A percentile compares a stretch with the other conserved stretches of the same genome.
These are phyloP conservation scores for Mycena belliarum DNA, from an alignment of 768 basidiomycete species.

Conservation along the genomic window DNA sequence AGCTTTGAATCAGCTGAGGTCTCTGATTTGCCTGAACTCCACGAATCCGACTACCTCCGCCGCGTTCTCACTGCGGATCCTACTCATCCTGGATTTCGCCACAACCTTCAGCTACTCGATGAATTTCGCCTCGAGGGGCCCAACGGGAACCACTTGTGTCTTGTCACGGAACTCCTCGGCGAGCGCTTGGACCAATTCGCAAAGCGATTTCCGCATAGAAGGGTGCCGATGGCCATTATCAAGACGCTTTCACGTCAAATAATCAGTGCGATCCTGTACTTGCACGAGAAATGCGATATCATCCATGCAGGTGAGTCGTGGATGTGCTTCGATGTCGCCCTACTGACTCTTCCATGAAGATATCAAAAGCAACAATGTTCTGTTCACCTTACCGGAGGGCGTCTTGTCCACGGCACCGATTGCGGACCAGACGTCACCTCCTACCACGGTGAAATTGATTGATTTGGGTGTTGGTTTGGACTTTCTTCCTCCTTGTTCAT, in stretches of 20 bases:
- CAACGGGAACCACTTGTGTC: conserved; percentile 6
- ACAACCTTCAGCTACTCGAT: conserved; percentile 11
- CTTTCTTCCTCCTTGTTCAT: not conserved
- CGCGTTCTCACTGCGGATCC: conserved; percentile 12
- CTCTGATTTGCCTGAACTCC: conserved; percentile 1
- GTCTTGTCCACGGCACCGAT: not conserved
- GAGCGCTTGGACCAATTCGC: conserved; percentile 3
- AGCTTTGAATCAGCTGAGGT: conserved; percentile 1
- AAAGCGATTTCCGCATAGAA: not conserved
- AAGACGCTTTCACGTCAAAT: not conserved
- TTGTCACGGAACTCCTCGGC: conserved; percentile 10
- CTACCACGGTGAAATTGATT: conserved; percentile 9
- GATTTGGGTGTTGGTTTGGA: conserved; percentile 10
- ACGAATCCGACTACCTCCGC: conserved; percentile 2
- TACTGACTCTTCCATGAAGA: not conserved
- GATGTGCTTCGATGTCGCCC: not conserved
- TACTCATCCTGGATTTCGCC: conserved; percentile 10
- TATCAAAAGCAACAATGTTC: conserved; percentile 11
- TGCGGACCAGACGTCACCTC: too few relatives aligned
- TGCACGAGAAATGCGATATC: conserved; percentile 13
- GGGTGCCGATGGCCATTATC: not conserved
- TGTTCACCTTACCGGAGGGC: conserved; percentile 1
- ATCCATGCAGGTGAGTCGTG: conserved; percentile 3
- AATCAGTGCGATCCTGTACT: conserved; percentile 1
- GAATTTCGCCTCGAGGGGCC: conserved; percentile 7